Base-by-base conservation (phyloP, 768 basidiomycete species). In the Clitopilus hobsonii region DNA sequence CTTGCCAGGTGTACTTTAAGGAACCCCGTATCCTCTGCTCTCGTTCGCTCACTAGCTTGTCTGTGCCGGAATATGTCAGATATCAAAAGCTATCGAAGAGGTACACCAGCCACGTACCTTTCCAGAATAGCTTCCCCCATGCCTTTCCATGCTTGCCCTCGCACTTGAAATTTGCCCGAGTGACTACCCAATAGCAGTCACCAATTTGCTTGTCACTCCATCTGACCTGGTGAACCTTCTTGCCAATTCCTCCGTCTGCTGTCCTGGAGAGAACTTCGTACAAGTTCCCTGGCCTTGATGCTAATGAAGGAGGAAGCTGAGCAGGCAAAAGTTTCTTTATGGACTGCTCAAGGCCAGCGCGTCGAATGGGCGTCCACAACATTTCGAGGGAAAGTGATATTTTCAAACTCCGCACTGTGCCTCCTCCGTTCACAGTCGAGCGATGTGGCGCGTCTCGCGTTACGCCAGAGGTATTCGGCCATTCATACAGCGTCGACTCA, bases 91-190 rank as follows among this genome's bases (percentile, higher is more conserved):
- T 7, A 38, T 20, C 29, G 32, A 49, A n/a, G 49, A 51, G 41
- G 20, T 36, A 54, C 2, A n/a, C 24, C 22, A 11, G 20, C 23
- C 16, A 71, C 83, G 56, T 52, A 91, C 91, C 89, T 74, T 78
- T 83, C 89, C 91, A 94, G 54, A 84, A 77, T 4, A 93, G 71
- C 56, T 75, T 74, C 6, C 91, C 91, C 92, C 92, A 94, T 16
- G 82, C 91, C 67, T 86, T 91, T 1, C 91, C 91, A 61, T 91
- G 88, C 24, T 68, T 74, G 24, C 90, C 90, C 59, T 85, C 84
- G 38, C 74, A 73, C 68, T 92, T 94, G 65, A 92, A 82, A 58
- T 74, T 72, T 27, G 88, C 78, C 63, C 80, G 76, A 3, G 90
- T 91, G 38, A 94, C 78, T 29, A 80, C 67, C 91, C 92, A 94